These are phyloP conservation scores for Mucuna pruriens DNA, from an alignment of 306 rosid genomes.

Conservation along the genomic window DNA sequence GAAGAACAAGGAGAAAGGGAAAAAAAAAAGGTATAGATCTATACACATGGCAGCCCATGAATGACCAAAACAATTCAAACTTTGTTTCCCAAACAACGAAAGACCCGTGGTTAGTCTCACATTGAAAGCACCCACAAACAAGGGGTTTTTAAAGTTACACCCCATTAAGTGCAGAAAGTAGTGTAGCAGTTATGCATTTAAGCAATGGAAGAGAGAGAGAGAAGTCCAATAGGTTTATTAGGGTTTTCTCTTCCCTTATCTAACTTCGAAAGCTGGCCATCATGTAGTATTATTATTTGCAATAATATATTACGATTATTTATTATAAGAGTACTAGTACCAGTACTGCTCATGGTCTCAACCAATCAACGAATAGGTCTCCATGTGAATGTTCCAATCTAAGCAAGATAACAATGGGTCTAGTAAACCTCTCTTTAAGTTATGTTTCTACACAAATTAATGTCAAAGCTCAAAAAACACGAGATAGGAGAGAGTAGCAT, in stretches of 20 bases:
- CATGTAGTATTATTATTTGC: conserved; percentile 29
- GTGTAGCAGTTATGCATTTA: conserved; percentile 17
- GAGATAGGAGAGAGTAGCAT: neutral
- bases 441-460: neutral
- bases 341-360: neutral
- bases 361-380: neutral
- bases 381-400: neutral
- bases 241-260: conserved; percentile 29
- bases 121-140: conserved; percentile 21
- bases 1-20: neutral
- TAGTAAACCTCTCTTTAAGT: neutral
- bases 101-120: conserved; percentile 25
- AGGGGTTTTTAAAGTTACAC: conserved; percentile 22
- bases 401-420: no score
- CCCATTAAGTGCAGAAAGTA: conserved; percentile 33
- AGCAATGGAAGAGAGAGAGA: conserved; percentile 12
- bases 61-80: conserved; percentile 30
- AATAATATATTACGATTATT: neutral
- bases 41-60: conserved; percentile 33
- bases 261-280: neutral
- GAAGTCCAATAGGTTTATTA: neutral
- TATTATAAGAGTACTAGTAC: neutral
- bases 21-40: neutral
- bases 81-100: neutral
- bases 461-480: neutral